Evolutionary conservation across 176 grass and related monocot species (phyloP), one percentile per base, ranked within the genome.

Genomic region (Avena sativa): DNA sequence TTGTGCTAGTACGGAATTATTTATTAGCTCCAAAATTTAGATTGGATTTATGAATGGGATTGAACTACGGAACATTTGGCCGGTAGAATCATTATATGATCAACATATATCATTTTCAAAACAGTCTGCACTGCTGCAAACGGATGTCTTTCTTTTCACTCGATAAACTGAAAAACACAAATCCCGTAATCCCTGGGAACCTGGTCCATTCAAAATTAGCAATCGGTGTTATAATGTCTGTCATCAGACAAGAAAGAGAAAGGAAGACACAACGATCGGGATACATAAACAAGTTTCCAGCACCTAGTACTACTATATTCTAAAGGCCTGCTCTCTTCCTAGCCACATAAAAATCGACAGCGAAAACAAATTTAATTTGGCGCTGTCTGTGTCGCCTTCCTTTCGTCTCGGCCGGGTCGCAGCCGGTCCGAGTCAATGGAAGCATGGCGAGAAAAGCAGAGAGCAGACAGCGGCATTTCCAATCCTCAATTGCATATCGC

Each of bases 381-480:
- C 16, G 47, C 12, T 51, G 72, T 75, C 72, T 8, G n/a, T 46
- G 46, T 74, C 71, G 44, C 44, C n/a, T 49, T 48, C 44, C n/a
- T 49, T 48, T 47, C 72, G 72, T 75, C 13, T 43, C 51, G 21
- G 44, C 71, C 44, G 71, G 70, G 43, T 73, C 69, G 69, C 40
- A 21, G 20, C 44, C 6, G 47, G 72, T 9, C 72, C 47, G 25
- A 30, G 72, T 75, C 73, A 76, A 76, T 53, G 47, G 47, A 50
- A 30, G 64, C 16, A 67, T 67, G 64, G 64, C 64, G 13, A 15
- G 16, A 67, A 16, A 16, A 16, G 64, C 28, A 34, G 32, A 34
- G 32, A 34, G 64, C 12, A 67, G 28, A 67, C 64, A 67, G 64
- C 28, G 64, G 64, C 64, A 6, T 16, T 59, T 20, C 55, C 55